Base-by-base conservation (phyloP, 2,329 filamentous ascomycete genomes). In the Trichoderma lentiforme region DNA sequence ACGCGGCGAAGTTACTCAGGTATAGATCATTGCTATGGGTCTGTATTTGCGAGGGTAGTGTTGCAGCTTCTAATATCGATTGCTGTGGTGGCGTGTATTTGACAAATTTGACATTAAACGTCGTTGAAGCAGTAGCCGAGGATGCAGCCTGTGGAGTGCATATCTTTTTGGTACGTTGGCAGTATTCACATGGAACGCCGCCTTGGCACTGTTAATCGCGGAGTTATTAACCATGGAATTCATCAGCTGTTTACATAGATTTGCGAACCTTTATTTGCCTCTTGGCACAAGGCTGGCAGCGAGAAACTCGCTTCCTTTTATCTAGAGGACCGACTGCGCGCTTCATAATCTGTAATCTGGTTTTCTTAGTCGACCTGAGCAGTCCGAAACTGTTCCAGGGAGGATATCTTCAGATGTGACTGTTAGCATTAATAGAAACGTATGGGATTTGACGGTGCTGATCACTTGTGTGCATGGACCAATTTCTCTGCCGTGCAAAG, bases 241-340 rank as follows among this genome's bases (percentile, higher is more conserved):
- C 3, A 12, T 34, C 28, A 18, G 0, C 71, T 34, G 3, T n/a
- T 6, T 11, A 5, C 26, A 4, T 7, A 0, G n/a, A 14, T 14
- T 18, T 14, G 3, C 65, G 2, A 9, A 78, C 78, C 72, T 78
- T 79, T 34, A 79, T 79, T 1, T 74, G 77, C 30, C 77, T 67
- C 57, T 39, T 75, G 2, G 75, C 77, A 24, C 78, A 79, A 14
- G 76, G 9, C 34, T 77, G 73, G 63, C 78, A 80, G 21, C 78
- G 74, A 0, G 77, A 74, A 1, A 77, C 8, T 15, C 2, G 73
- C 21, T 73, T 79, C 2, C 78, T 73, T 28, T 77, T 75, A 36
- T 79, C 79, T 1, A 80, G 30, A 1, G 76, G 77, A 0, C 78
- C 79, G 15, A 79, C 53, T 2, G 28, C 57, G 3, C 77, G 76